Evolutionary conservation across 2,329 filamentous ascomycete genomes (phyloP).

Genomic region (Alternaria solani): DNA sequence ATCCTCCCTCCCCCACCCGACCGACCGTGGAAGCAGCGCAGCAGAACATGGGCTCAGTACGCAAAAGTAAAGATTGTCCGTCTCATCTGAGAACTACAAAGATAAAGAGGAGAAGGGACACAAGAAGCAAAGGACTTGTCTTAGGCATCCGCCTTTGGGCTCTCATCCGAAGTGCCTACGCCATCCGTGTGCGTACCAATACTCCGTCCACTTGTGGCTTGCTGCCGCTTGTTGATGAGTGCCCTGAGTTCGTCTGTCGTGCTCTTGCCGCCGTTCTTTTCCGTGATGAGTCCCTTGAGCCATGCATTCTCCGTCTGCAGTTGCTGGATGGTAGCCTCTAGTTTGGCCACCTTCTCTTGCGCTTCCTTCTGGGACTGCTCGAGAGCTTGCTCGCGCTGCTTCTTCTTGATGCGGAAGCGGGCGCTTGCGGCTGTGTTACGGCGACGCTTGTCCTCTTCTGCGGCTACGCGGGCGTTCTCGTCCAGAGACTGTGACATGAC

Average conservation of each 20-base stretch:
- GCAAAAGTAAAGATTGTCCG: slow-evolving; percentile 4
- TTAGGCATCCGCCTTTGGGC: slow-evolving; percentile 44
- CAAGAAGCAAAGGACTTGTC: slow-evolving; percentile 22
- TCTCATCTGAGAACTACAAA: background rate
- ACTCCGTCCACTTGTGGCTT: slow-evolving; percentile 46
- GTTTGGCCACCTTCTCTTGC: slow-evolving; percentile 55
- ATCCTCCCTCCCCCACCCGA: background rate
- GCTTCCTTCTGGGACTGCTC: slow-evolving; percentile 62
- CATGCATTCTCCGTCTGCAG: slow-evolving; percentile 63
- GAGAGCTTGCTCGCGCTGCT: slow-evolving; percentile 61
- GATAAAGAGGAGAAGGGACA: background rate
- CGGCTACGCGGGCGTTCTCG: slow-evolving; percentile 56
- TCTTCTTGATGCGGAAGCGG: slow-evolving; percentile 64
- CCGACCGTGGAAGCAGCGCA: background rate
- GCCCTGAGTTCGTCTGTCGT: slow-evolving; percentile 44
- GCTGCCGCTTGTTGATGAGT: slow-evolving; percentile 46
- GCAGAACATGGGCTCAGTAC: slow-evolving; percentile 2
- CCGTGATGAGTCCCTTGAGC: slow-evolving; percentile 61
- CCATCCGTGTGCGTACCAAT: slow-evolving; percentile 48
- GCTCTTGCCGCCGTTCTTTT: slow-evolving; percentile 55
- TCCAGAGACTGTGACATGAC: slow-evolving; percentile 50
- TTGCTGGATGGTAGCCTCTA: slow-evolving; percentile 58
- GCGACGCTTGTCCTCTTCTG: slow-evolving; percentile 63
- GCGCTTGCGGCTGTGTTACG: slow-evolving; percentile 63
- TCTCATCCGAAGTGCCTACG: slow-evolving; percentile 45